Conservation (phyloP, 805 yeast species). For the Starmera pachycereana region DNA sequence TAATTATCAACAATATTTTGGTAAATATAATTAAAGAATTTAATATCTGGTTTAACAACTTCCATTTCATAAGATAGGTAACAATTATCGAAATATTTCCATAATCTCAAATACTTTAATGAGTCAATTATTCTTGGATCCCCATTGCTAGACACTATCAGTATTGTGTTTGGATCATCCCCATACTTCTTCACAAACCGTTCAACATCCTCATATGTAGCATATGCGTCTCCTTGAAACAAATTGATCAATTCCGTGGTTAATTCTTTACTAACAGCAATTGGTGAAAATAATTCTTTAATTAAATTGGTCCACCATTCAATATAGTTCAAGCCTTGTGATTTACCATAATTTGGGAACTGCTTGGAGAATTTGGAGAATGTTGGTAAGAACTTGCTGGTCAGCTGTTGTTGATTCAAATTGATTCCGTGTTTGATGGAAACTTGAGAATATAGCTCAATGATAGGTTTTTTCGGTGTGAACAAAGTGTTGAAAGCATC, state of each 20-base stretch:
- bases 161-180: conserved; percentile 20
- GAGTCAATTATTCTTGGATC: conserved; percentile 42
- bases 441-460: conserved; percentile 41
- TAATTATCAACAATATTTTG: conserved; percentile 17
- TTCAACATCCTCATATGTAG: conserved; percentile 41
- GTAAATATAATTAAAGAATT: conserved; percentile 34
- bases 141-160: conserved; percentile 50
- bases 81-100: conserved; percentile 29
- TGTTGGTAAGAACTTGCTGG: conserved; percentile 17
- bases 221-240: conserved; percentile 47
- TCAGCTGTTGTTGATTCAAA: conserved; percentile 12
- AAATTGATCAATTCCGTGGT: conserved; percentile 33
- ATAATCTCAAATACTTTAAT: conserved; percentile 35
- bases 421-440: conserved; percentile 34
- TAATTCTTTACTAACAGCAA: conserved; percentile 24
- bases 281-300: conserved; percentile 29
- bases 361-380: conserved; percentile 25
- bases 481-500: conserved; percentile 65
- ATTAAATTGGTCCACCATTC: conserved; percentile 56
- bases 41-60: conserved; percentile 38
- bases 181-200: conserved; percentile 29
- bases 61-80: conserved; percentile 51
- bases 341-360: conserved; percentile 59
- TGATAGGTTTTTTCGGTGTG: conserved; percentile 42
- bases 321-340: conserved; percentile 19